Conservation (phyloP, 2,329 filamentous ascomycete species). For the Alternaria sp. region DNA sequence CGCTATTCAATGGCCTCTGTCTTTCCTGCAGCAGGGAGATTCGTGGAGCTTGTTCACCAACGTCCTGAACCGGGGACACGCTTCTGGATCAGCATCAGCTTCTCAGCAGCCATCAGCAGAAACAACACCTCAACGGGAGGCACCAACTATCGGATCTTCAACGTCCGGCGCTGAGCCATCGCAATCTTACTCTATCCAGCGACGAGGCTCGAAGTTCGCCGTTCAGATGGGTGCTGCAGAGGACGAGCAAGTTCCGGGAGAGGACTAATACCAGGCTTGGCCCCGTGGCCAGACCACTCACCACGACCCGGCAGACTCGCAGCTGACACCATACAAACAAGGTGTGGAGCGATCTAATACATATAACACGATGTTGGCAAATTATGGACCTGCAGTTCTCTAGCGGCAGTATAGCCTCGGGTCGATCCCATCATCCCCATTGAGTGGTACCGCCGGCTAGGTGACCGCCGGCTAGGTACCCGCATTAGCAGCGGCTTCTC, state of each 20-base stretch:
- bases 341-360: neutral
- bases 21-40: constrained; percentile 18
- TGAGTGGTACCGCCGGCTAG: neutral
- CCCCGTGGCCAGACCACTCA: neutral
- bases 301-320: neutral
- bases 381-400: neutral
- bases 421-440: constrained; percentile 2
- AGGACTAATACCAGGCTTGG: neutral
- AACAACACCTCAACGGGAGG: constrained; percentile 4
- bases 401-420: neutral
- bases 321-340: neutral
- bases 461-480: neutral
- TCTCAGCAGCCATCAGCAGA: constrained; percentile 1
- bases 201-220: neutral
- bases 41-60: constrained; percentile 12
- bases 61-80: neutral
- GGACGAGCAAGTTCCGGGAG: neutral
- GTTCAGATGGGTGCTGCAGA: neutral
- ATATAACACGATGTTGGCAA: neutral
- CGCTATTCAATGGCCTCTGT: constrained; percentile 34
- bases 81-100: neutral
- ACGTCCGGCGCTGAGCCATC: neutral
- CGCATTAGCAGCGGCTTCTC: constrained; percentile 3
- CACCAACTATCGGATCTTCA: neutral
- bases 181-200: neutral